Percentiles rank a stretch among this genome's conserved stretches.
phyloP scores from a whole-genome alignment of 345 rosid species.

The Raphanus raphanistrum region DNA sequence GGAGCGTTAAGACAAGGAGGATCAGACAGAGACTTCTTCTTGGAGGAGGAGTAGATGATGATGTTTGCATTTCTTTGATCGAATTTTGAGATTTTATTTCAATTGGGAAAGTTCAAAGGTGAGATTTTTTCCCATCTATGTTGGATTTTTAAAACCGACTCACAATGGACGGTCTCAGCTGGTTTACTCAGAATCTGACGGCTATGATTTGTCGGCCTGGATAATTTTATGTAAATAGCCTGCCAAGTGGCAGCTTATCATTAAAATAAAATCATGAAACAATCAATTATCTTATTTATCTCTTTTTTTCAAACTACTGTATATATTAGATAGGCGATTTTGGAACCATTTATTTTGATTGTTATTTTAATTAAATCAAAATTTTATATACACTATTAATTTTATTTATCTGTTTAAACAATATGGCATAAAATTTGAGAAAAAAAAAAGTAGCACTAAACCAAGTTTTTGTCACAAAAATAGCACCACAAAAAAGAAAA shows the following conservation, averaged over 20 bases:
- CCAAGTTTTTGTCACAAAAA: no score
- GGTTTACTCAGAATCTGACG: slow-evolving; percentile 5
- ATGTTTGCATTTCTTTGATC: background rate
- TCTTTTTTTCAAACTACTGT: no score
- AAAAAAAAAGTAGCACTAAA: no score
- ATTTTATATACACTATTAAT: no score
- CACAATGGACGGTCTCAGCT: slow-evolving; percentile 10
- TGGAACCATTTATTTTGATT: no score
- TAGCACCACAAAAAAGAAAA: no score
- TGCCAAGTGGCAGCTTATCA: background rate
- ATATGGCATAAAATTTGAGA: no score
- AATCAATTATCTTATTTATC: background rate
- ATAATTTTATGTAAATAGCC: background rate
- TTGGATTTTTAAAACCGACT: background rate
- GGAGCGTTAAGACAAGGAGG: background rate
- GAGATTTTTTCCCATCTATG: background rate
- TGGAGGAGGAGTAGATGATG: background rate
- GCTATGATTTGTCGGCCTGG: background rate
- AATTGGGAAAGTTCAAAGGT: background rate
- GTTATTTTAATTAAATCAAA: no score
- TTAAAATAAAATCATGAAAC: background rate
- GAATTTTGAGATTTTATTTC: slow-evolving; percentile 9
- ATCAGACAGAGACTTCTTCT: slow-evolving; percentile 5
- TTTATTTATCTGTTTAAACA: no score
- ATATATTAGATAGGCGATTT: no score